A percentile compares a stretch with the other conserved stretches of the same genome.
These are phyloP conservation scores for Candida methanosorbosa DNA, from an alignment of 805 yeast genomes.

Conservation along the genomic window DNA sequence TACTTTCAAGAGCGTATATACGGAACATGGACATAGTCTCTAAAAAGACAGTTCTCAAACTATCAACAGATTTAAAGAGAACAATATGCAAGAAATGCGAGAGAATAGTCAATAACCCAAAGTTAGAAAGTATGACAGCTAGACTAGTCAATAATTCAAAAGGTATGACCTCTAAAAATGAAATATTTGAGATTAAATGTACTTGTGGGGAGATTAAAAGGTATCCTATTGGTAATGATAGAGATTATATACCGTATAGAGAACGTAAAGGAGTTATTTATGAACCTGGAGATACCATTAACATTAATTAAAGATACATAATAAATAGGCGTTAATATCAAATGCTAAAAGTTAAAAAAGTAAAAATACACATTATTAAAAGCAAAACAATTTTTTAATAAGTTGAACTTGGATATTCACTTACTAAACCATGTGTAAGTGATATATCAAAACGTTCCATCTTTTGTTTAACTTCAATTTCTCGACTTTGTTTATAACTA, in stretches of 20 bases:
- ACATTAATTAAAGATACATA: too few species aligned
- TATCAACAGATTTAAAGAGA: conserved; percentile 61
- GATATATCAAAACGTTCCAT: conserved; percentile 8
- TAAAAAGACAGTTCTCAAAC: conserved; percentile 56
- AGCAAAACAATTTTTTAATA: background rate
- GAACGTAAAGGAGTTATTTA: conserved; percentile 27
- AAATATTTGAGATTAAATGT: conserved; percentile 43
- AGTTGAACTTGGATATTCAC: conserved; percentile 1
- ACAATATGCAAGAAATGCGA: conserved; percentile 62
- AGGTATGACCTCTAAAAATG: conserved; percentile 23
- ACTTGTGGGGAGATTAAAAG: conserved; percentile 43
- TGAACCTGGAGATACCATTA: conserved; percentile 4
- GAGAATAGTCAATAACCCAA: conserved; percentile 17
- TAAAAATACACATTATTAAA: too few species aligned
- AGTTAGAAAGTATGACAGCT: conserved; percentile 14
- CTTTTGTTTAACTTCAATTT: too few species aligned
- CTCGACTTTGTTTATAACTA: too few species aligned
- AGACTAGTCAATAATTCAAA: conserved; percentile 35
- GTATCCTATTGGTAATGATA: conserved; percentile 54
- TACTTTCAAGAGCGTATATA: conserved; percentile 48
- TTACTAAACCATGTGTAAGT: conserved; percentile 11
- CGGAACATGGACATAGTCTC: conserved; percentile 52
- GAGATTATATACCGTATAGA: conserved; percentile 37
- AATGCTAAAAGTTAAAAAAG: too few species aligned
- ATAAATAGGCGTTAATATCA: too few species aligned